These are phyloP conservation scores for Diatrype stigma DNA, from an alignment of 2,329 filamentous ascomycete species.

Conservation along the genomic window DNA sequence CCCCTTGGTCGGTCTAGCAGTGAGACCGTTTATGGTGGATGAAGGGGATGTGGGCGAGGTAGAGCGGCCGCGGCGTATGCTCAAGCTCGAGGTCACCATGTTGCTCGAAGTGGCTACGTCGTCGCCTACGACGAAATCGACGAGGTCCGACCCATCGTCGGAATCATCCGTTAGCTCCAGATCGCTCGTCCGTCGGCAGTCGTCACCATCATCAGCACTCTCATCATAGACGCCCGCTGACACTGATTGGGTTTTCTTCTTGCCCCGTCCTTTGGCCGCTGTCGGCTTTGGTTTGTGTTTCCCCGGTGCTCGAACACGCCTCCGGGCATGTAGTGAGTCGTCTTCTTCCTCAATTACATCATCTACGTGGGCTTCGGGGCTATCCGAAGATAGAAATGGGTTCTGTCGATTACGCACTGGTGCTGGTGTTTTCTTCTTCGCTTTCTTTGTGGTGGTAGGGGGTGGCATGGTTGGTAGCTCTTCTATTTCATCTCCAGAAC, in stretches of 20 bases:
- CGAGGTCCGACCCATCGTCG: conserved; percentile 27
- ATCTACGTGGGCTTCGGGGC: background rate
- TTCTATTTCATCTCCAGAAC: conserved; percentile 14
- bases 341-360: conserved; percentile 3
- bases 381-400: background rate
- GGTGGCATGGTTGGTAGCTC: conserved; percentile 7
- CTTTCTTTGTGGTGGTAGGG: conserved; percentile 2
- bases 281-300: conserved; percentile 7
- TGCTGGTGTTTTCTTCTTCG: conserved; percentile 9
- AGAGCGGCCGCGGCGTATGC: conserved; percentile 11
- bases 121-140: conserved; percentile 28
- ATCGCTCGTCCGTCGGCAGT: conserved; percentile 32
- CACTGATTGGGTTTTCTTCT: conserved; percentile 12
- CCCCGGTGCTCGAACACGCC: conserved; percentile 8
- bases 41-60: conserved; percentile 21
- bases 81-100: conserved; percentile 21
- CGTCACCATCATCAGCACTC: conserved; percentile 29
- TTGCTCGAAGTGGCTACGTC: conserved; percentile 25
- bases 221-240: conserved; percentile 23
- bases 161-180: conserved; percentile 32
- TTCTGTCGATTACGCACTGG: conserved; percentile 4
- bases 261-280: conserved; percentile 7
- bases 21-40: conserved; percentile 2
- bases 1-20: background rate
- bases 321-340: conserved; percentile 11